Conservation (phyloP, 1,139 yeast genomes). For the Keqinozyma sinolaborantium region DNA sequence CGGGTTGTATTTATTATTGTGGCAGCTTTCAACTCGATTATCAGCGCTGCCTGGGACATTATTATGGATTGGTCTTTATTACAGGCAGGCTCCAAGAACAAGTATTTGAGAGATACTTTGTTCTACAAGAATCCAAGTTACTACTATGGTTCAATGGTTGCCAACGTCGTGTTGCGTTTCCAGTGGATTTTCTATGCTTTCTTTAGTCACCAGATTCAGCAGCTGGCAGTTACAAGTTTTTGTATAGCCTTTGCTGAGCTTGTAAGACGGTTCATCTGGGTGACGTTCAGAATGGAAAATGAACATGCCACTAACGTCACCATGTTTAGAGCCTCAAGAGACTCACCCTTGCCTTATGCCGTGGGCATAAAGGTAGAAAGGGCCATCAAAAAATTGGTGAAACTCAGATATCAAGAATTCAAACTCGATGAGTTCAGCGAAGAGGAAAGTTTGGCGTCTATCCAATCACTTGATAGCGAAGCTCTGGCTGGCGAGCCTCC, state of each 20-base stretch:
- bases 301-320: slow-evolving; percentile 91
- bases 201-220: slow-evolving; percentile 74
- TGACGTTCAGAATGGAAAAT: slow-evolving; percentile 88
- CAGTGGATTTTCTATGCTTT: slow-evolving; percentile 86
- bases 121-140: slow-evolving; percentile 53
- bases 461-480: background rate
- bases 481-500: slow-evolving; percentile 3
- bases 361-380: slow-evolving; percentile 33
- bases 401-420: slow-evolving; percentile 21
- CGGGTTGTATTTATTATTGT: slow-evolving; percentile 65
- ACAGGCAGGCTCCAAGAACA: slow-evolving; percentile 59
- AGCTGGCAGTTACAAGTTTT: slow-evolving; percentile 88
- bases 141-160: slow-evolving; percentile 73
- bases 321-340: slow-evolving; percentile 81
- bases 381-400: slow-evolving; percentile 41
- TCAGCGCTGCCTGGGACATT: slow-evolving; percentile 80
- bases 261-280: slow-evolving; percentile 81
- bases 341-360: slow-evolving; percentile 79
- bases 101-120: slow-evolving; percentile 67
- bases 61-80: slow-evolving; percentile 94
- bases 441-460: slow-evolving; percentile 1
- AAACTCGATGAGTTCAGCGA: slow-evolving; percentile 4
- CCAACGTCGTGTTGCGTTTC: slow-evolving; percentile 73
- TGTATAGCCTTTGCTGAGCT: slow-evolving; percentile 79
- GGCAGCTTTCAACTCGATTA: slow-evolving; percentile 70